Conservation (phyloP, 2,329 filamentous ascomycete species). For the Venturiaceae sp. region DNA sequence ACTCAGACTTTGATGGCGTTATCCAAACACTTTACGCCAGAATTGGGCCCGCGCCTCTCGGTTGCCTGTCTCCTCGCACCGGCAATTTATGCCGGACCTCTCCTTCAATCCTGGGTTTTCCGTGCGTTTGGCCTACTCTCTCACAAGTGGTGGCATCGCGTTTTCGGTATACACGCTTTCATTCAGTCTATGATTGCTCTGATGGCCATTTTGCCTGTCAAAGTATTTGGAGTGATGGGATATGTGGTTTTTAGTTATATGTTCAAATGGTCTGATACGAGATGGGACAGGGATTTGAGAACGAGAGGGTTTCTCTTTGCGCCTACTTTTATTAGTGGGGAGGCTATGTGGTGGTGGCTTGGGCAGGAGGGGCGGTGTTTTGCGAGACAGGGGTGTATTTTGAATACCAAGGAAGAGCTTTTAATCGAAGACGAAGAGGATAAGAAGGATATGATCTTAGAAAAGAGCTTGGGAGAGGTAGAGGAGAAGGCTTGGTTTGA, state of each 20-base stretch:
- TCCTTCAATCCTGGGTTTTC: constrained; percentile 1
- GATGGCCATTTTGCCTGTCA: neutral
- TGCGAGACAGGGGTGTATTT: neutral
- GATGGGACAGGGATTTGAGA: neutral
- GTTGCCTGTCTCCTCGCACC: constrained; percentile 3
- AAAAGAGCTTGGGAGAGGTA: neutral
- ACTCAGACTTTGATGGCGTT: neutral
- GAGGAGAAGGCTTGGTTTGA: constrained; percentile 1
- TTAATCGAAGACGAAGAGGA: neutral
- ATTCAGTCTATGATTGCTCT: neutral
- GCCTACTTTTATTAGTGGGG: neutral
- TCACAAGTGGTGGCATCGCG: neutral
- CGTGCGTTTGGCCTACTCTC: neutral
- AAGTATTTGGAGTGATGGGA: neutral
- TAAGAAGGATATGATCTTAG: neutral
- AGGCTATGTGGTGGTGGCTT: constrained; percentile 3
- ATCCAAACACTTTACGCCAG: neutral
- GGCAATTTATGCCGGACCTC: neutral
- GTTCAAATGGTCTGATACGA: neutral
- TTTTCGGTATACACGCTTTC: neutral
- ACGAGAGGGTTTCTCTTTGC: neutral
- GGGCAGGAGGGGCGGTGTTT: neutral
- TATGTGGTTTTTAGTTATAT: constrained; percentile 1
- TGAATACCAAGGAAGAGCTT: constrained; percentile 1
- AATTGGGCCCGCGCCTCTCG: neutral